phyloP scores from a whole-genome alignment of 352 stramenopile species.

The Globisporangium parvum region DNA sequence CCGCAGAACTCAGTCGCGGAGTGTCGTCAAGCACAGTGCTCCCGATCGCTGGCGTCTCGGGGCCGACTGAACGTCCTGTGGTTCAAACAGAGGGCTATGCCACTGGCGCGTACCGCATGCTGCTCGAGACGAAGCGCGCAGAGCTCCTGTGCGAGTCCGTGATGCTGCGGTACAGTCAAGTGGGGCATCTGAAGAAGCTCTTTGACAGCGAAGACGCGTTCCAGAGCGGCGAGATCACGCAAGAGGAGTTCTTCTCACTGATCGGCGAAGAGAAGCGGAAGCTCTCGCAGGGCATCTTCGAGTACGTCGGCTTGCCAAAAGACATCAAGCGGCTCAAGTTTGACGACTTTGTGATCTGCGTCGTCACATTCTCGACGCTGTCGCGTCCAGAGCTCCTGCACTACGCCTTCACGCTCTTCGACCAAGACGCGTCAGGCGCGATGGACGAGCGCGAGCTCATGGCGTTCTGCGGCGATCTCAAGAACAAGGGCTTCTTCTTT shows the following conservation, averaged over 20 bases:
- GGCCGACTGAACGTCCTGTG: slow-evolving; percentile 2
- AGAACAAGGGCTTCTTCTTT: slow-evolving; percentile 52
- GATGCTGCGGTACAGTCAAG: slow-evolving; percentile 31
- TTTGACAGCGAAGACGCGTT: slow-evolving; percentile 45
- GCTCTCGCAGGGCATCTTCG: slow-evolving; percentile 51
- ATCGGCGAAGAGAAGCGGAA: slow-evolving; percentile 49
- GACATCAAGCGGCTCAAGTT: slow-evolving; percentile 34
- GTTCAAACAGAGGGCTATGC: slow-evolving; percentile 20
- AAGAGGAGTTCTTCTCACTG: slow-evolving; percentile 50
- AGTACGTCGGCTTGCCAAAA: slow-evolving; percentile 25
- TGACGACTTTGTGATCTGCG: slow-evolving; percentile 55
- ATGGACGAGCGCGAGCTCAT: slow-evolving; percentile 53
- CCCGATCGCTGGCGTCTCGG: background rate
- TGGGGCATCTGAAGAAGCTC: slow-evolving; percentile 25
- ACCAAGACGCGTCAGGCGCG: slow-evolving; percentile 52
- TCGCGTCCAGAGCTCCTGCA: slow-evolving; percentile 47
- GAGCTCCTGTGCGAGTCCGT: slow-evolving; percentile 52
- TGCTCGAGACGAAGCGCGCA: slow-evolving; percentile 42
- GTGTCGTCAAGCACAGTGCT: slow-evolving; percentile 2
- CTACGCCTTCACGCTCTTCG: slow-evolving; percentile 66
- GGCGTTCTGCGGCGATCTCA: slow-evolving; percentile 49
- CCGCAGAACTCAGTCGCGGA: background rate
- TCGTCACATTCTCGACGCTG: slow-evolving; percentile 41
- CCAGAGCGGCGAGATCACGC: slow-evolving; percentile 43
- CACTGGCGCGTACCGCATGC: slow-evolving; percentile 34